Evolutionary conservation across 2,329 filamentous ascomycete genomes (phyloP).

Genomic region (Lachnellula occidentalis): DNA sequence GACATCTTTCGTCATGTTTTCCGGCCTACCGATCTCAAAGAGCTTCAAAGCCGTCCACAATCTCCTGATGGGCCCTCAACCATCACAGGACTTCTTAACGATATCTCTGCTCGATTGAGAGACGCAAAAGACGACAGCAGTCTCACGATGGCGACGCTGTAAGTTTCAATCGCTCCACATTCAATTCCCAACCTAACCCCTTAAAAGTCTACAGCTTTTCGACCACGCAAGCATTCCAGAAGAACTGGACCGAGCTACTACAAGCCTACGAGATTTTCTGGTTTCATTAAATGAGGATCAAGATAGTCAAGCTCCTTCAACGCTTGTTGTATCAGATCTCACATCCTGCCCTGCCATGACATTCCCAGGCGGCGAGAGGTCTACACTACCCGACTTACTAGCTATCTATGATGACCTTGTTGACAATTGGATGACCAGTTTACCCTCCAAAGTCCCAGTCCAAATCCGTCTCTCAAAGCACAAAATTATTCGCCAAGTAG

Average conservation of each 20-base stretch:
- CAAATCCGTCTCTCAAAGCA: conserved; percentile 25
- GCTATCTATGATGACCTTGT: conserved; percentile 28
- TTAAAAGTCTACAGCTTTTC: conserved; percentile 21
- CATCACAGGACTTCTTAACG: conserved; percentile 10
- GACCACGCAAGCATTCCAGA: conserved; percentile 13
- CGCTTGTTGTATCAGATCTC: conserved; percentile 20
- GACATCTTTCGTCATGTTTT: conserved; percentile 13
- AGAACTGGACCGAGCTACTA: conserved; percentile 24
- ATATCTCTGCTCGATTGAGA: conserved; percentile 8
- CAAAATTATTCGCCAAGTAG: conserved; percentile 24
- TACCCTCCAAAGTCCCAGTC: conserved; percentile 23
- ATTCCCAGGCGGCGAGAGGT: conserved; percentile 1
- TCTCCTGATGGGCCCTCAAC: not conserved
- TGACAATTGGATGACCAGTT: conserved; percentile 26
- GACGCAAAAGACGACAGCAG: conserved; percentile 9
- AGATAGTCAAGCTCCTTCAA: conserved; percentile 8
- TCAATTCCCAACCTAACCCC: conserved; percentile 5
- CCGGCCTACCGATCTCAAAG: not conserved
- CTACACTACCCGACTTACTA: conserved; percentile 15
- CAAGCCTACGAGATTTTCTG: conserved; percentile 18
- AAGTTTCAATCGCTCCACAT: not conserved
- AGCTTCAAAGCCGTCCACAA: not conserved
- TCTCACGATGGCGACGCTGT: conserved; percentile 18
- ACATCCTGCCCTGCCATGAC: conserved; percentile 10
- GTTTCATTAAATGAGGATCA: conserved; percentile 14